A percentile compares a stretch with the other conserved stretches of the same genome.
Evolutionary conservation across 257 asterid genomes (phyloP).

Genomic region (Pogostemon cablin): DNA sequence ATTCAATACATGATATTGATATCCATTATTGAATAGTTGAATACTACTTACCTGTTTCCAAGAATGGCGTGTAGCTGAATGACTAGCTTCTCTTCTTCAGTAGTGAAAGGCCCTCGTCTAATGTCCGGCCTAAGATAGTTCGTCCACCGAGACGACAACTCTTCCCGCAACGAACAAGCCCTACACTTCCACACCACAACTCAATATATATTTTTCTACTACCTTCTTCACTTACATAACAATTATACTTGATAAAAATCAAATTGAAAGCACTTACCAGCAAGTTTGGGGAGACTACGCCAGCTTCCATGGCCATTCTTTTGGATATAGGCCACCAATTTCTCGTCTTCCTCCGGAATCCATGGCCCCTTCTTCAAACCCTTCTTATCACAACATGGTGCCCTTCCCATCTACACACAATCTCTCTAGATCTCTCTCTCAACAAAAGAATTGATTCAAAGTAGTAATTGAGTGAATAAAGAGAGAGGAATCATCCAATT

Average conservation of each 20-base stretch:
- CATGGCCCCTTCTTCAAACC: conserved; percentile 97
- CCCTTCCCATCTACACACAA: conserved; percentile 67
- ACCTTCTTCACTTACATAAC: no score
- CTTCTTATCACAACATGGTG: conserved; percentile 92
- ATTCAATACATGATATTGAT: no score
- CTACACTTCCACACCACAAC: conserved; percentile 25
- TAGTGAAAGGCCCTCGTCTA: conserved; percentile 73
- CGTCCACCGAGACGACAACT: conserved; percentile 90
- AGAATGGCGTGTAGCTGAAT: conserved; percentile 87
- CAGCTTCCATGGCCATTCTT: conserved; percentile 92
- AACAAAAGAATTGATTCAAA: no score
- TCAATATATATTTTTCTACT: no score
- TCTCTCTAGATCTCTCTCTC: not conserved
- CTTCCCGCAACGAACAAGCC: conserved; percentile 91
- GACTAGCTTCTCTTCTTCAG: conserved; percentile 81
- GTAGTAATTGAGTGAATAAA: no score
- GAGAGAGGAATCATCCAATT: no score
- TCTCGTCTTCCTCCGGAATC: conserved; percentile 94
- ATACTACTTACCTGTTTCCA: conserved; percentile 65
- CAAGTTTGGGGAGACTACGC: conserved; percentile 89
- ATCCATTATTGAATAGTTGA: not conserved
- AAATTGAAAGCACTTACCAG: conserved; percentile 44
- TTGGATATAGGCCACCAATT: conserved; percentile 65
- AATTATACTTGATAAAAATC: not conserved
- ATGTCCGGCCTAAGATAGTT: conserved; percentile 92